Percentiles rank a stretch among this genome's conserved stretches.
Conservation (phyloP, 2,329 filamentous ascomycete species). For the Ambrosiella beaveri region DNA sequence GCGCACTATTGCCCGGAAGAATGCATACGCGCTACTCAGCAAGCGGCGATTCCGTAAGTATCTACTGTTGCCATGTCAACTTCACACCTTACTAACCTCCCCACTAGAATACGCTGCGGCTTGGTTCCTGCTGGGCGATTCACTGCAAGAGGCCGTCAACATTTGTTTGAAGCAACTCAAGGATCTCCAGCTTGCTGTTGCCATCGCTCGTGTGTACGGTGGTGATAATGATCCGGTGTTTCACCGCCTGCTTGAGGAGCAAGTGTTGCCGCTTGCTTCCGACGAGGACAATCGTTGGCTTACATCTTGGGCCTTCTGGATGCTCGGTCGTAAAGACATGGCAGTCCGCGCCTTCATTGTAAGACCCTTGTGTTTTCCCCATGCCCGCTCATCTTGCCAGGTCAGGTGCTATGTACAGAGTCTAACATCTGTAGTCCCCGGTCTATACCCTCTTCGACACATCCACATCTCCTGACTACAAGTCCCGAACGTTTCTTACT, state of each 20-base stretch:
- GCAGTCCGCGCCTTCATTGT: conserved; percentile 71
- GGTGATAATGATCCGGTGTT: conserved; percentile 66
- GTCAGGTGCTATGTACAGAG: too few species aligned
- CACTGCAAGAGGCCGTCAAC: conserved; percentile 67
- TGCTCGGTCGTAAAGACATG: conserved; percentile 65
- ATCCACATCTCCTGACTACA: conserved; percentile 49
- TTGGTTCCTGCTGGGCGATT: conserved; percentile 83
- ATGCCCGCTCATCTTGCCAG: too few species aligned
- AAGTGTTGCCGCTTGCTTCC: conserved; percentile 59
- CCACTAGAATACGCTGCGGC: conserved; percentile 71
- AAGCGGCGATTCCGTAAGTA: conserved; percentile 64
- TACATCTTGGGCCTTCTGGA: conserved; percentile 90
- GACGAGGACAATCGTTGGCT: conserved; percentile 82
- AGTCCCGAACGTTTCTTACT: conserved; percentile 64
- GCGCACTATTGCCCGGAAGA: conserved; percentile 81
- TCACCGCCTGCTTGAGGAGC: conserved; percentile 57
- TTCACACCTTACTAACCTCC: background rate
- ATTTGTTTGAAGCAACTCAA: conserved; percentile 75
- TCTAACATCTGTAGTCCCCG: conserved; percentile 40
- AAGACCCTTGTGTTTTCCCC: conserved; percentile 20
- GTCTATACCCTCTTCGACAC: conserved; percentile 57
- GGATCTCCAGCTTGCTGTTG: conserved; percentile 78
- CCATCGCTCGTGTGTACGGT: conserved; percentile 74
- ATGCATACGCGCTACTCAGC: conserved; percentile 86
- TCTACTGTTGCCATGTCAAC: background rate